A percentile compares a stretch with the other conserved stretches of the same genome.
Conservation (phyloP, 2,329 filamentous ascomycete genomes). For the Aspergillus sojae region DNA sequence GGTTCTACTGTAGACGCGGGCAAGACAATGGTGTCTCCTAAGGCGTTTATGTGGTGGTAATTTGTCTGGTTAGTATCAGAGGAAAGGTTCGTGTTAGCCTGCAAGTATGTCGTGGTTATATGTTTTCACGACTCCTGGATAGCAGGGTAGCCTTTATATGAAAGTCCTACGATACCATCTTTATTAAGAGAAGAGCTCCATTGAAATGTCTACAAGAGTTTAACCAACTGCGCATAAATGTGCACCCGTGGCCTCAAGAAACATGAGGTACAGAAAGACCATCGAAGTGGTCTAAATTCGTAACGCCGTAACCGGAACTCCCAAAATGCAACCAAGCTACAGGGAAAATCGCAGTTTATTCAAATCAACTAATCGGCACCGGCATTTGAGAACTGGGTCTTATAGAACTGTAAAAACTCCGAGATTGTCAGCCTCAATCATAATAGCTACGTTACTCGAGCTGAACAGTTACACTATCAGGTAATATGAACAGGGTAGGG, state of each 20-base stretch:
- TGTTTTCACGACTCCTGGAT: not conserved
- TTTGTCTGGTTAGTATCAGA: not conserved
- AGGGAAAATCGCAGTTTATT: not conserved
- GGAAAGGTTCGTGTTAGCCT: not conserved
- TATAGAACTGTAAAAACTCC: conserved; percentile 43
- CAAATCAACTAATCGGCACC: conserved; percentile 29
- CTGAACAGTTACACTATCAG: not conserved
- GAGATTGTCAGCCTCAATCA: conserved; percentile 29
- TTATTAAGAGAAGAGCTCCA: not conserved
- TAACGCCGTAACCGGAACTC: conserved; percentile 2
- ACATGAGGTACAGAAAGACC: not conserved
- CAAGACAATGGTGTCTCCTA: conserved; percentile 1
- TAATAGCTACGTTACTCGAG: not conserved
- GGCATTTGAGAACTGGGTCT: conserved; percentile 37
- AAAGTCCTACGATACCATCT: not conserved
- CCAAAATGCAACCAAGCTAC: not conserved
- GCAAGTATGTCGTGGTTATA: not conserved
- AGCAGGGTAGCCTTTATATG: not conserved
- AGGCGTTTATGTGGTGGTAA: conserved; percentile 10
- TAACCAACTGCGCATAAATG: not conserved
- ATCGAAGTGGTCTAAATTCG: not conserved
- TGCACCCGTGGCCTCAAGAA: not conserved
- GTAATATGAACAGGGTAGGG: not conserved
- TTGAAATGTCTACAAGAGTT: not conserved
- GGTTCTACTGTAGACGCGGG: conserved; percentile 5